These are phyloP conservation scores for Backusella mclennaniae DNA, from an alignment of 192 early-diverging fungal genomes.

Conservation along the genomic window DNA sequence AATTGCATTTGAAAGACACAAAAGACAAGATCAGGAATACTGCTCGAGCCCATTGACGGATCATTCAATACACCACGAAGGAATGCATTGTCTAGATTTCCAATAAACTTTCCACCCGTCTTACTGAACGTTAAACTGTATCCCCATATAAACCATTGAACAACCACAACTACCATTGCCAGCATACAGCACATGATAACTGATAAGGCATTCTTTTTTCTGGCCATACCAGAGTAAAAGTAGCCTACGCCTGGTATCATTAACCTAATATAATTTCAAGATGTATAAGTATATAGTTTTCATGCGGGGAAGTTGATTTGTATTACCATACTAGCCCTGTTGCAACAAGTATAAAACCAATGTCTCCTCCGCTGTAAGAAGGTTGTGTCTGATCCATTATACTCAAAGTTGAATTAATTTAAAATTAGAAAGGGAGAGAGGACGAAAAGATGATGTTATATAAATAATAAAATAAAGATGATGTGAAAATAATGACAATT, in stretches of 20 bases:
- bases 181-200: conserved; percentile 83
- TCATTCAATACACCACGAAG: conserved; percentile 52
- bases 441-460: neutral
- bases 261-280: conserved; percentile 35
- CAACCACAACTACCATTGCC: conserved; percentile 79
- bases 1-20: conserved; percentile 89
- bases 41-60: conserved; percentile 55
- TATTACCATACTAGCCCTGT: conserved; percentile 74
- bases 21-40: conserved; percentile 77
- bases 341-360: conserved; percentile 66
- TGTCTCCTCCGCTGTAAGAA: conserved; percentile 45
- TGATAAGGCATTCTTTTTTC: conserved; percentile 90
- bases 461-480: neutral
- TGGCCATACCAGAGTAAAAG: conserved; percentile 94
- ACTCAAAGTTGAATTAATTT: neutral
- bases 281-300: neutral
- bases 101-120: conserved; percentile 69
- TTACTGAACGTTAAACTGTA: conserved; percentile 90
- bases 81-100: conserved; percentile 78
- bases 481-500: neutral
- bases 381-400: neutral
- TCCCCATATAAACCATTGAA: conserved; percentile 92
- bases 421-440: neutral
- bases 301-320: neutral
- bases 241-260: conserved; percentile 96